Conservation (phyloP, 495 filamentous ascomycete species). For the Aspergillus leporis region DNA sequence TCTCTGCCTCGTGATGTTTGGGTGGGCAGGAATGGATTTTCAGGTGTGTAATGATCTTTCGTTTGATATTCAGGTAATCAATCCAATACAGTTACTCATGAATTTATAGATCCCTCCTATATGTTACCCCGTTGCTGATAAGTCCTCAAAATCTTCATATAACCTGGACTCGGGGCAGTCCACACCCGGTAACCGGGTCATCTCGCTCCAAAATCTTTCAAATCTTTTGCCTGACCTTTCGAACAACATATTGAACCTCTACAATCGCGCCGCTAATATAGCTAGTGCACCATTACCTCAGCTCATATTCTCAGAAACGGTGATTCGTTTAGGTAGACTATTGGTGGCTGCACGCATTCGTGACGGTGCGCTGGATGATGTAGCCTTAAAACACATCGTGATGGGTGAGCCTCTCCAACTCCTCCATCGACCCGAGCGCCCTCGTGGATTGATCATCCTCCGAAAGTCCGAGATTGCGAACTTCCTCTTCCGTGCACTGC, state of each 20-base stretch:
- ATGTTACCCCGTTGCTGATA: constrained; percentile 60
- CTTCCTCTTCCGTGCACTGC: constrained; percentile 72
- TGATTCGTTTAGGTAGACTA: constrained; percentile 76
- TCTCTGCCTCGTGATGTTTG: constrained; percentile 78
- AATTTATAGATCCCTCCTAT: constrained; percentile 58
- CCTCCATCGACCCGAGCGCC: constrained; percentile 41
- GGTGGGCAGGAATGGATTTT: constrained; percentile 85
- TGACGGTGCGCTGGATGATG: constrained; percentile 66
- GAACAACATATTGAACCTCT: constrained; percentile 80
- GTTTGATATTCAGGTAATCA: background rate
- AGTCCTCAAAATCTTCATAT: constrained; percentile 45
- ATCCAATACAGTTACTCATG: constrained; percentile 2
- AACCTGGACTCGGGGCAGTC: constrained; percentile 45
- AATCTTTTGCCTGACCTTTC: constrained; percentile 70
- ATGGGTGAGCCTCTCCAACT: constrained; percentile 49
- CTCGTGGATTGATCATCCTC: constrained; percentile 41
- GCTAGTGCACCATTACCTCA: constrained; percentile 80
- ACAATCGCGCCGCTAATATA: constrained; percentile 71
- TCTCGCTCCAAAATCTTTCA: constrained; percentile 64
- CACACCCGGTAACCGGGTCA: constrained; percentile 47
- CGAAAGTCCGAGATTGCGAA: constrained; percentile 66
- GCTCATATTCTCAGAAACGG: constrained; percentile 76
- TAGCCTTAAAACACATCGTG: constrained; percentile 68
- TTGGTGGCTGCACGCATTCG: constrained; percentile 68
- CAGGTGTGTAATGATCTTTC: constrained; percentile 52